Base-by-base conservation (phyloP, 1,284 basidiomycete genomes). In the Phellopilus nigrolimitatus region DNA sequence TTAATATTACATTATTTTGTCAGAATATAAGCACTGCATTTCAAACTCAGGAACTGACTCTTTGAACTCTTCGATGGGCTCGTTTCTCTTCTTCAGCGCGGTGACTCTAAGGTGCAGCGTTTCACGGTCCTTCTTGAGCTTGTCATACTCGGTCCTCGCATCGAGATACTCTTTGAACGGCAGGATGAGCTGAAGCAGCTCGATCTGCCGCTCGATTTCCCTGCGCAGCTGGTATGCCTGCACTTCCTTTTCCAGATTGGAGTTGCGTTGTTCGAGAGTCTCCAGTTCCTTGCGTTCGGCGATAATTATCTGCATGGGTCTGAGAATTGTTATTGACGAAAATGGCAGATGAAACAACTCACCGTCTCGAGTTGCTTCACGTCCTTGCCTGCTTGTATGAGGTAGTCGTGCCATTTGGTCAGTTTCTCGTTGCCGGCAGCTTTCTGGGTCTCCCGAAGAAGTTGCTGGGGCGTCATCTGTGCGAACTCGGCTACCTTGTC, bases 401-500 rank as follows among this genome's bases (percentile, higher is more conserved):
- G 76, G 3, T 74, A 78, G 34, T 88, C 77, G 59, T 98, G 95
- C 93, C 95, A 97, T 2, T 70, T 63, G 0, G 80, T 81, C 41
- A 99, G 70, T 43, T 82, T 73, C 19, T 75, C 72, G 61, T 97
- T 85, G 0, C 95, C 97, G 0, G 95, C 94, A 0, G 93, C 92
- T 34, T 82, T 80, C 70, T 99, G 88, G 0, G 97, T 99, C 67
- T 97, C 93, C 38, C 76, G 73, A 17, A 99, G 74, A 0, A 98
- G 77, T 50, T 89, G 79, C 51, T 86, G 79, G 1, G 93, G 86
- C 3, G 75, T 77, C 93, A 99, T 97, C 49, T 82, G 82, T 3
- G 97, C 93, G 61, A 99, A 99, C 61, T 92, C 88, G 6, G 91
- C 85, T 2, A 99, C 97, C 62, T 90, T 90, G 70, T 99, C 97